Base-by-base conservation (phyloP, 371 early-diverging fungal genomes). In the Rhizomucor miehei region DNA sequence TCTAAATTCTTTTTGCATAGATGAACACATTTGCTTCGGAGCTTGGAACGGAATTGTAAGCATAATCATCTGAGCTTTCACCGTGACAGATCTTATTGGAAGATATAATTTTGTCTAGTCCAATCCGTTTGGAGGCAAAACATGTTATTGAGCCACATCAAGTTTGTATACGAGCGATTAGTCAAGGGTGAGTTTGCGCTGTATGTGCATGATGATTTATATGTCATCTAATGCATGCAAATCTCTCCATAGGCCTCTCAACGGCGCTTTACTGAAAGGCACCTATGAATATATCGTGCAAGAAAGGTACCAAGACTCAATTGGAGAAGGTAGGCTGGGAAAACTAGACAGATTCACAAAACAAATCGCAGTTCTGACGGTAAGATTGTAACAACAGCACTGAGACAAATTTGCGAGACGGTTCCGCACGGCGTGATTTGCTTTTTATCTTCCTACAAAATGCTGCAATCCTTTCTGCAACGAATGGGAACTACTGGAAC, bases 21-120 rank as follows among this genome's bases (percentile, higher is more conserved):
- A 54, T 93, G 62, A 72, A 71, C 16, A 85, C 87, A 6, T 89
- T 89, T 67, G 82, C 84, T 1, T 77, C 85, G n/a, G 88, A 90
- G 52, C 64, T 89, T 5, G 80, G 78, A 25, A 72, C 71, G 1
- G 44, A 60, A 13, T 84, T 85, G 73, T 72, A 64, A 60, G 68
- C 57, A 6, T 3, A 8, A 29, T 29, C n/a, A n/a, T n/a, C n/a
- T n/a, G n/a, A n/a, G n/a, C n/a, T n/a, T n/a, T n/a, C n/a, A n/a
- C n/a, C n/a, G n/a, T n/a, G n/a, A n/a, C n/a, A n/a, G n/a, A 21
- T 11, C 0, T 6, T 13, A 14, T 34, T 29, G 16, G 19, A 35
- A 24, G 25, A 2, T 14, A 17, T 20, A 1, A 25, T 38, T n/a
- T 5, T n/a, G n/a, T n/a, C 19, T 46, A 69, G 69, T 51, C 44